phyloP scores from a whole-genome alignment of 2,329 filamentous ascomycete species.

The Phoma herbarum region DNA sequence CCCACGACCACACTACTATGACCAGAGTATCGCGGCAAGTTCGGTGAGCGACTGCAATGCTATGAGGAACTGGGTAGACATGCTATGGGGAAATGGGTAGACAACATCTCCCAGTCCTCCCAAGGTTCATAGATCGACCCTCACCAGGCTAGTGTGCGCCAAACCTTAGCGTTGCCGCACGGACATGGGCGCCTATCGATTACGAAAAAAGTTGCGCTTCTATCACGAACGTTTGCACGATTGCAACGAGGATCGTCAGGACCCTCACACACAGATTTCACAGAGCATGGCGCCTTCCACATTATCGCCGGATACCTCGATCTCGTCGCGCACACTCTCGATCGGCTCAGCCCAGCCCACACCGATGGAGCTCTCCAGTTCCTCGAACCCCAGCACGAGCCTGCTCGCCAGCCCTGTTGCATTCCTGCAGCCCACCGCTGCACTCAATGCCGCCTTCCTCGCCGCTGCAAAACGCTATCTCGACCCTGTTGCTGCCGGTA shows the following conservation, averaged over 20 bases:
- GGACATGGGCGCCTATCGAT: conserved; percentile 10
- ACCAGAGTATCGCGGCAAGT: no score
- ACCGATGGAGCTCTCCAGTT: conserved; percentile 41
- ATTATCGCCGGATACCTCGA: conserved; percentile 51
- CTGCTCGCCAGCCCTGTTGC: conserved; percentile 71
- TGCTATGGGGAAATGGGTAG: no score
- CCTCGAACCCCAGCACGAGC: conserved; percentile 62
- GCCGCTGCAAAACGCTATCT: conserved; percentile 81
- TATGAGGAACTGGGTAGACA: no score
- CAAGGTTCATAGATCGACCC: no score
- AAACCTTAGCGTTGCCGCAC: not conserved
- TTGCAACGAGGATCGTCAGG: not conserved
- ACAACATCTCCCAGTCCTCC: no score
- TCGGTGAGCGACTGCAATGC: no score
- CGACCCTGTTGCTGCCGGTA: conserved; percentile 76
- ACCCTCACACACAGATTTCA: not conserved
- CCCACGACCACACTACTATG: no score
- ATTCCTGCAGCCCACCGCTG: conserved; percentile 77
- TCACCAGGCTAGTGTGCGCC: no score
- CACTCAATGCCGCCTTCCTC: conserved; percentile 74
- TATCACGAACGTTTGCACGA: not conserved
- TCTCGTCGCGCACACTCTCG: conserved; percentile 53
- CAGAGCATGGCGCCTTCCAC: conserved; percentile 45
- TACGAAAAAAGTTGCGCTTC: conserved; percentile 14
- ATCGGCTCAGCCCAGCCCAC: conserved; percentile 48